Evolutionary conservation across 768 basidiomycete species (phyloP), one percentile per base, ranked within the genome.

Genomic region (Phylloporus sp.): DNA sequence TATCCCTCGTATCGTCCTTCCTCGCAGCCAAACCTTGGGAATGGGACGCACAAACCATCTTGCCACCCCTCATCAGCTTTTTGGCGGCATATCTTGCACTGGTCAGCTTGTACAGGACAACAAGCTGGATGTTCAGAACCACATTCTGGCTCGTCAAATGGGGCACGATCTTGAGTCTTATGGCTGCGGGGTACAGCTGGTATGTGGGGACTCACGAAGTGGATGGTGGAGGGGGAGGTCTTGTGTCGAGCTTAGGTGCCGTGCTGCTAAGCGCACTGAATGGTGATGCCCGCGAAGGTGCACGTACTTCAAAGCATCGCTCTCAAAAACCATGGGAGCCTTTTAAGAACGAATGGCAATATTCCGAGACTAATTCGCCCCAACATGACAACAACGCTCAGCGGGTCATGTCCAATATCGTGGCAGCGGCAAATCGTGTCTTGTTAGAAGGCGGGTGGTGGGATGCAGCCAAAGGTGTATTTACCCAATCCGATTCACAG

Each of bases 51-150:
- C 84, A 90, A 64, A 78, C 76, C 26, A 63, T 90, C 42, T 61
- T 91, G 18, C 88, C 89, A 8, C 89, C 89, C 1, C 69, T 91
- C 62, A 80, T 92, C 61, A 85, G 80, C 53, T 67, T 91, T 27
- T 67, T 91, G 46, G 76, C 79, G 5, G 84, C 87, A 18, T 92
- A 91, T 68, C 76, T 90, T 53, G 86, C 87, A 4, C 73, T 92
- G n/a, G 55, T 84, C 36, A 88, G 82, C 64, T 68, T 90, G 47
- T 90, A 90, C 70, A 85, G 87, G 53, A 91, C 90, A 5, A 84
- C 88, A 12, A 77, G 76, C 22, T 91, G 86, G 84, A 74, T 86
- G 59, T 69, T 91, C 56, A 79, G 86, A 53, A 80, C 80, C 29
- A 72, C 70, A 24, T 66, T 89, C 57, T 89, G 80, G 76, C 77